Percentiles rank a stretch among this genome's conserved stretches.
Evolutionary conservation across 306 rosid species (phyloP).

Genomic region (Inga leiocalycina): DNA sequence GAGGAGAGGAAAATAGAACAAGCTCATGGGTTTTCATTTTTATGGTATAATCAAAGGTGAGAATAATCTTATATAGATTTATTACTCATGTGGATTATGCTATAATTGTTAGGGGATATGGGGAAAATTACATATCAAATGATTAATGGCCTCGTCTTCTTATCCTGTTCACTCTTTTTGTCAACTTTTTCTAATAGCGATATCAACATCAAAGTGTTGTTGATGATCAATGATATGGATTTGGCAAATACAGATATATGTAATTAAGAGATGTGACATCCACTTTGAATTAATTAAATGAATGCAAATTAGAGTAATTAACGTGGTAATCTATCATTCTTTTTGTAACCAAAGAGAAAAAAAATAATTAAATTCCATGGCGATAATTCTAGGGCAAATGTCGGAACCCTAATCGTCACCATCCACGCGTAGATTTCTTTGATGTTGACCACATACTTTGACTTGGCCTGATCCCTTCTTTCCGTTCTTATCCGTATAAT

Average conservation of each 20-base stretch:
- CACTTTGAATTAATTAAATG: background rate
- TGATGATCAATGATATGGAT: background rate
- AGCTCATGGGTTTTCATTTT: no score
- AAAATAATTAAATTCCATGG: slow-evolving; percentile 21
- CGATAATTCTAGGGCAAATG: slow-evolving; percentile 29
- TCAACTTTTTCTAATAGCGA: background rate
- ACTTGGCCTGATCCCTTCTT: background rate
- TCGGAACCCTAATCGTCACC: slow-evolving; percentile 24
- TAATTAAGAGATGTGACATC: background rate
- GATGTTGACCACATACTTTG: slow-evolving; percentile 21
- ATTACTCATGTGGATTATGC: background rate
- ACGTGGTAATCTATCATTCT: background rate
- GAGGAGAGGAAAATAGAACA: no score
- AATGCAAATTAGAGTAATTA: background rate
- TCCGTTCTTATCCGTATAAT: background rate
- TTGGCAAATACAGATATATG: background rate
- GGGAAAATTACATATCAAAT: background rate
- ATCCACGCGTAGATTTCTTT: slow-evolving; percentile 3
- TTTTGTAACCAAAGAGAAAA: background rate
- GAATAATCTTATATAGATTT: background rate
- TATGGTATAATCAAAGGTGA: background rate
- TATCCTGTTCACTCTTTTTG: background rate
- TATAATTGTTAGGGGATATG: background rate
- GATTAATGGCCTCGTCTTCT: background rate
- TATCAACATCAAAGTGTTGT: background rate